These are phyloP conservation scores for Euphorbia peplus DNA, from an alignment of 345 rosid genomes.

Conservation along the genomic window DNA sequence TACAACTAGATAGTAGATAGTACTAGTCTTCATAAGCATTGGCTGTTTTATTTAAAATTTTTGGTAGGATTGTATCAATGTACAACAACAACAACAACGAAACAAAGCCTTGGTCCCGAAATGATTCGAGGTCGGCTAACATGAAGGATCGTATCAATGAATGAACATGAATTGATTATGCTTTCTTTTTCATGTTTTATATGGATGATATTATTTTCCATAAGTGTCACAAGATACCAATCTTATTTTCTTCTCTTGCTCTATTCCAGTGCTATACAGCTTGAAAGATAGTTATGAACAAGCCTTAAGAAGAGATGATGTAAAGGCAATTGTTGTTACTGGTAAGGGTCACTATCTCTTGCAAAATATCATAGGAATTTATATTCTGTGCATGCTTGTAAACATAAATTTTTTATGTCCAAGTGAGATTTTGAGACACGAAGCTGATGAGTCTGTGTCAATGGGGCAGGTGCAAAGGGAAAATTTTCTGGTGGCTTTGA, in stretches of 20 bases:
- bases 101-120: too few relatives aligned
- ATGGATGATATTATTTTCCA: background rate
- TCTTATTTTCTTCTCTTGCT: constrained; percentile 10
- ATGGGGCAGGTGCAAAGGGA: constrained; percentile 70
- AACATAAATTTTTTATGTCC: background rate
- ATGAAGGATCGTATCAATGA: background rate
- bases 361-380: background rate
- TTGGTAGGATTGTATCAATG: background rate
- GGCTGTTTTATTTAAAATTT: background rate
- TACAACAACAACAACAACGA: too few relatives aligned
- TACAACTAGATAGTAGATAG: background rate
- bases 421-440: constrained; percentile 1
- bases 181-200: background rate
- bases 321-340: constrained; percentile 88
- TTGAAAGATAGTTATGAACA: constrained; percentile 73
- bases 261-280: constrained; percentile 57
- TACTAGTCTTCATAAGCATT: background rate
- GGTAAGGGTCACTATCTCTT: constrained; percentile 39
- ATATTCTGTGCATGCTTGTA: background rate
- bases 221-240: background rate
- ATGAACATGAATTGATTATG: background rate
- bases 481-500: constrained; percentile 98
- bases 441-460: constrained; percentile 14
- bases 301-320: constrained; percentile 81
- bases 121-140: too few relatives aligned